Conservation (phyloP, 2,329 filamentous ascomycete species). For the Calonectria hongkongensis region DNA sequence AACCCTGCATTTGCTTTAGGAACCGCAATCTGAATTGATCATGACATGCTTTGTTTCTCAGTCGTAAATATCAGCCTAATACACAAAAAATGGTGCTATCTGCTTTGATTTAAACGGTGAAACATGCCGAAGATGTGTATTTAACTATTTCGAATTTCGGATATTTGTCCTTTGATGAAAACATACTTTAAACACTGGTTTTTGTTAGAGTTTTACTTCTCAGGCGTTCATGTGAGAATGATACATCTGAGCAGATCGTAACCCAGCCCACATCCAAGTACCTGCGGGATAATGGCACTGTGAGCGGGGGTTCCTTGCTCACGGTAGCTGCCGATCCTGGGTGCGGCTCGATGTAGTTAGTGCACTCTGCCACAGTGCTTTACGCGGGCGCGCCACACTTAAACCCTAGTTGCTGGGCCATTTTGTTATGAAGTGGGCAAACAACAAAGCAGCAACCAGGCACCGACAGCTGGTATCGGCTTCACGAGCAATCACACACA, state of each 20-base stretch:
- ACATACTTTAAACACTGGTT: not conserved
- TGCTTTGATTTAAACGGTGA: not conserved
- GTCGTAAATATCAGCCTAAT: too few species aligned
- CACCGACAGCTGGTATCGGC: slow-evolving; percentile 28
- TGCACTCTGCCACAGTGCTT: slow-evolving; percentile 47
- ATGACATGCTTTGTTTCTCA: too few species aligned
- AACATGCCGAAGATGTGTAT: too few species aligned
- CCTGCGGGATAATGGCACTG: slow-evolving; percentile 31
- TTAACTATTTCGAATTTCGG: too few species aligned
- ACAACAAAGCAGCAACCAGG: slow-evolving; percentile 42
- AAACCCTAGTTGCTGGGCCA: slow-evolving; percentile 52
- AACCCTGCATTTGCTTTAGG: not conserved
- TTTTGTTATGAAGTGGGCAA: slow-evolving; percentile 50
- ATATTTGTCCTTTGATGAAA: too few species aligned
- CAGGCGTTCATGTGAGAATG: slow-evolving; percentile 8
- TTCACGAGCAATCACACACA: slow-evolving; percentile 44
- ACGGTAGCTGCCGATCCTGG: slow-evolving; percentile 17
- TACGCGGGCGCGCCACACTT: slow-evolving; percentile 42
- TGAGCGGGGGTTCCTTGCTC: slow-evolving; percentile 25
- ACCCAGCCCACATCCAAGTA: not conserved
- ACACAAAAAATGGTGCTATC: not conserved
- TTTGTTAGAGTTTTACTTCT: not conserved
- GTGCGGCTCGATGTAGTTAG: slow-evolving; percentile 19
- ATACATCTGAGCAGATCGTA: not conserved
- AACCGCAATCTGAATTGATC: not conserved